A percentile compares a stretch with the other conserved stretches of the same genome.
Conservation (phyloP, 441 rosid genomes). For the Lagerstroemia fauriei region DNA sequence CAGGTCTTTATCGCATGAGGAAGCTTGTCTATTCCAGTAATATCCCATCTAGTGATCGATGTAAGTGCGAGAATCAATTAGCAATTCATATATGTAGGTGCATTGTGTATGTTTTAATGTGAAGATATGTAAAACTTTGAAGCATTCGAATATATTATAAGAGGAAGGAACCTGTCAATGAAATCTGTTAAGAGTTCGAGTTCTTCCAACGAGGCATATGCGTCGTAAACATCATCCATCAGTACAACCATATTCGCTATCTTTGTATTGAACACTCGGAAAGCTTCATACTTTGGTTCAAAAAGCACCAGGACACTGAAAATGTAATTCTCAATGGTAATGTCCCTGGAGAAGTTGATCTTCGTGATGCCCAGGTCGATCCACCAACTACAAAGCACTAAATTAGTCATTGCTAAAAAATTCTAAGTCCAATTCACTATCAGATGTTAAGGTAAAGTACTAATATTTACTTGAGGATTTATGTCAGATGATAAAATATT, state of each 20-base stretch:
- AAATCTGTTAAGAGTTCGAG: conserved; percentile 10
- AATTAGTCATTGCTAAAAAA: no score
- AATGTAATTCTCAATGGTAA: not conserved
- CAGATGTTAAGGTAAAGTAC: no score
- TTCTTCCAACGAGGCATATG: conserved; percentile 1
- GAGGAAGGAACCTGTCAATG: not conserved
- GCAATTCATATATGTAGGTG: not conserved
- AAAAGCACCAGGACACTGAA: not conserved
- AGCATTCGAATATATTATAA: no score
- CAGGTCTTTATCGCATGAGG: not conserved
- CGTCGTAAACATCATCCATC: conserved; percentile 17
- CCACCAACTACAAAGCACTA: not conserved
- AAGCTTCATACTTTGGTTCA: not conserved
- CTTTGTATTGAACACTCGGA: not conserved
- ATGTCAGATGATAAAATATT: no score
- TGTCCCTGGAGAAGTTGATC: conserved; percentile 9
- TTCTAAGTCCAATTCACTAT: no score
- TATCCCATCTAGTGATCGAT: conserved; percentile 6
- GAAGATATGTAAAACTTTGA: not conserved
- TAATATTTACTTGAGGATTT: no score
- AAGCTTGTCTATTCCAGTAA: not conserved
- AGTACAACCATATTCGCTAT: not conserved
- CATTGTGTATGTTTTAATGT: no score
- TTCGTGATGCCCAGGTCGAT: not conserved
- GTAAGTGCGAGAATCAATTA: not conserved